These are phyloP conservation scores for Bipolaris zeicola DNA, from an alignment of 2,329 filamentous ascomycete species.

Conservation along the genomic window DNA sequence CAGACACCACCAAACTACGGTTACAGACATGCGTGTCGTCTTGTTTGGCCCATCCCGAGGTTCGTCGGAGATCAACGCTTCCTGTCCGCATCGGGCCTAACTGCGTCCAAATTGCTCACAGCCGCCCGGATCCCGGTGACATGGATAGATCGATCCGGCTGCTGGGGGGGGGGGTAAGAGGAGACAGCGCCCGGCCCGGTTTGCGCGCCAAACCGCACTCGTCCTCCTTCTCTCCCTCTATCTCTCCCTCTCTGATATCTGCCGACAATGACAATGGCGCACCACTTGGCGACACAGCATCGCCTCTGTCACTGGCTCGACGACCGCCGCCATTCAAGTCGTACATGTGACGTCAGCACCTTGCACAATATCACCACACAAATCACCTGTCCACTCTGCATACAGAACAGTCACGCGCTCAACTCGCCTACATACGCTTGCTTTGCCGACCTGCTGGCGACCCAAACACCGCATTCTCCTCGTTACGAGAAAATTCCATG, in stretches of 20 bases:
- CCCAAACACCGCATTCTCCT: neutral
- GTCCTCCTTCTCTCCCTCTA: neutral
- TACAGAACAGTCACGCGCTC: neutral
- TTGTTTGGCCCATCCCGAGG: neutral
- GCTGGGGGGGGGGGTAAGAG: neutral
- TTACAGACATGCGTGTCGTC: neutral
- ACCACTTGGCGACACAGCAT: neutral
- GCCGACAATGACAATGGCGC: neutral
- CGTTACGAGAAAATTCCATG: neutral
- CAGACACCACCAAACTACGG: neutral
- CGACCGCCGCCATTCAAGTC: too few species aligned
- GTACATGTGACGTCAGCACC: too few species aligned
- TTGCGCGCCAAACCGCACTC: neutral
- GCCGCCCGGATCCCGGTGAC: constrained; percentile 3
- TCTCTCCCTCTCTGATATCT: neutral
- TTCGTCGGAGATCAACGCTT: neutral
- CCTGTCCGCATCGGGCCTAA: neutral
- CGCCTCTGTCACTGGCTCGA: neutral
- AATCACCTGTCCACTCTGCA: neutral
- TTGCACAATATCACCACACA: neutral
- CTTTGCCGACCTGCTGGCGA: neutral
- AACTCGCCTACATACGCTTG: too few species aligned
- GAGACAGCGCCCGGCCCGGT: neutral
- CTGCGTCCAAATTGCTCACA: neutral
- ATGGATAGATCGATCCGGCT: constrained; percentile 14